Base-by-base conservation (phyloP, 371 early-diverging fungal genomes). In the Cladochytrium tenue region DNA sequence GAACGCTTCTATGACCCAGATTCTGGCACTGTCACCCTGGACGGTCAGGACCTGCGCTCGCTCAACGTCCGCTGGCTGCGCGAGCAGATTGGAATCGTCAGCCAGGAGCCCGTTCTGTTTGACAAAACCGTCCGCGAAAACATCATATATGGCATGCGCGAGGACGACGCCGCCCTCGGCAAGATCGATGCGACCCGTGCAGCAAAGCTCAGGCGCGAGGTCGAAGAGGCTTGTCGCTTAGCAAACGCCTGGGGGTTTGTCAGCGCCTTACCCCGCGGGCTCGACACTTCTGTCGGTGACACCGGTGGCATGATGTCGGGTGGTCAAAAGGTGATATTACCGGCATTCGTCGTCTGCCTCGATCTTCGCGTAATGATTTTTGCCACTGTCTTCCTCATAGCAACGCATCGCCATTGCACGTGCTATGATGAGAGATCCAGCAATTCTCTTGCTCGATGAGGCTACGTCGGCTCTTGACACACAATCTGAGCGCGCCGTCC, bases 391-490 rank as follows among this genome's bases (percentile, higher is more conserved):
- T 50, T 50, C n/a, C 50, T 50, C n/a, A 25, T 55, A 68, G 51
- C 75, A 75, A 59, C 56, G 75, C 4, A 68, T 75, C 55, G 71
- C 75, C 20, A 75, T 75, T 60, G 71, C 71, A 15, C 43, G 75
- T 23, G 69, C 71, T 23, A 51, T 75, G n/a, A 75, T 75, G 56
- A 64, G 90, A 86, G 88, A 94, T 63, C 95, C 95, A 28, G 84
- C 80, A 60, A 86, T 97, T 4, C 75, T 97, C 52, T 75, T 98
- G 25, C 76, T 98, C 33, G 99, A 99, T 69, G 99, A 99, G 73
- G 96, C 99, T 0, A 98, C 99, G 0, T 90, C 92, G 1, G 95
- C 96, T 0, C 74, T 97, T 27, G 85, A 87, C 68, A 89, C 90
- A 0, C 81, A 86, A 65, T 89, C 90, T 3, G 95, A 97, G 71